These are phyloP conservation scores for Boletellus dicymbophilus DNA, from an alignment of 1,284 basidiomycete genomes.

Conservation along the genomic window DNA sequence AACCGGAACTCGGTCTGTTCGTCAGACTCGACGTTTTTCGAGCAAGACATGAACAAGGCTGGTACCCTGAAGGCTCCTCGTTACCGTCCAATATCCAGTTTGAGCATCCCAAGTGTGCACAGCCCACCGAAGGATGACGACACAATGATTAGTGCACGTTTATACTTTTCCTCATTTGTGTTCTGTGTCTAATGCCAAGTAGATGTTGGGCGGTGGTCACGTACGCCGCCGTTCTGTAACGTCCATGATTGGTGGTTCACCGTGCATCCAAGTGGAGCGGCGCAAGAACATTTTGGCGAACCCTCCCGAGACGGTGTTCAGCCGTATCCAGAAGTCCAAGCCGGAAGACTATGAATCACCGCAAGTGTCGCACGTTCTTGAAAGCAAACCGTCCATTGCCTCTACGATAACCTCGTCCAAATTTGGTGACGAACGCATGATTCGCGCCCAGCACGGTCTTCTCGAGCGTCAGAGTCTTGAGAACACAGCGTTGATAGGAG, in stretches of 20 bases:
- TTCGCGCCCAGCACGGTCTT: slow-evolving; percentile 58
- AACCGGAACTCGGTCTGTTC: slow-evolving; percentile 48
- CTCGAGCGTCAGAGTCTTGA: slow-evolving; percentile 69
- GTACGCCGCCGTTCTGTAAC: slow-evolving; percentile 67
- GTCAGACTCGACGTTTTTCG: slow-evolving; percentile 66
- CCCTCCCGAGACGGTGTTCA: slow-evolving; percentile 30
- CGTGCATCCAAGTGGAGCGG: slow-evolving; percentile 66
- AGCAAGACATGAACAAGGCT: slow-evolving; percentile 39
- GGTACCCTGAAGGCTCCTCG: slow-evolving; percentile 39
- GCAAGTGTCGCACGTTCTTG: slow-evolving; percentile 46
- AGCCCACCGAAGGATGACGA: slow-evolving; percentile 67
- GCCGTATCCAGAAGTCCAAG: slow-evolving; percentile 25
- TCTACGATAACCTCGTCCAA: slow-evolving; percentile 55
- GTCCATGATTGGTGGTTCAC: slow-evolving; percentile 69
- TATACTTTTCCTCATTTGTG: slow-evolving; percentile 5
- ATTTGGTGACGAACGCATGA: slow-evolving; percentile 70
- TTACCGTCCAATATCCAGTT: slow-evolving; percentile 64
- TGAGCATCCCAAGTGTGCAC: slow-evolving; percentile 54
- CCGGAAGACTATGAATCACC: slow-evolving; percentile 36
- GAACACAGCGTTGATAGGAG: slow-evolving; percentile 58
- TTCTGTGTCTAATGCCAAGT: slow-evolving; percentile 11
- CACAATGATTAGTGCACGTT: slow-evolving; percentile 73
- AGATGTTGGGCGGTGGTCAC: slow-evolving; percentile 79
- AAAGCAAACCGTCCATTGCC: slow-evolving; percentile 58
- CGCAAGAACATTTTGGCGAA: slow-evolving; percentile 49